Percentiles rank a stretch among this genome's conserved stretches.
Conservation (phyloP, 2,329 filamentous ascomycete species). For the Talaromyces atroroseus region DNA sequence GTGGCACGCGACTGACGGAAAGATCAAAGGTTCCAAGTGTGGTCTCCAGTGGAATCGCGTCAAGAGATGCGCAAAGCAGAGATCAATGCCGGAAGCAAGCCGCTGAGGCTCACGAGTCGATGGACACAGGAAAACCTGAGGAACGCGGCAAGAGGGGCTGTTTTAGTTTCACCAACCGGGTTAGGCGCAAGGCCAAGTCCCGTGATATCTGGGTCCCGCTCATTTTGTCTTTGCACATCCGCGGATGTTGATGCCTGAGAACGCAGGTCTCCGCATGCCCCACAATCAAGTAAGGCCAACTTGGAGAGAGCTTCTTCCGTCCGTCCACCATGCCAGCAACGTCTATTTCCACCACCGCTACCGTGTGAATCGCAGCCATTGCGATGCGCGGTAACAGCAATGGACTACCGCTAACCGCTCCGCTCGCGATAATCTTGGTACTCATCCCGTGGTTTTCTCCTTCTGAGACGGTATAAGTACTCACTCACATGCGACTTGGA, state of each 20-base stretch:
- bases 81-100: background rate
- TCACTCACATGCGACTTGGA: constrained; percentile 9
- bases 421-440: background rate
- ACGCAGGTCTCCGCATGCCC: too few relatives aligned
- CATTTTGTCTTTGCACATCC: too few relatives aligned
- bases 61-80: background rate
- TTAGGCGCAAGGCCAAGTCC: background rate
- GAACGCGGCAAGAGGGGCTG: constrained; percentile 11
- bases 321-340: background rate
- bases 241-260: too few relatives aligned
- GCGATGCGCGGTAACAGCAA: constrained; percentile 5
- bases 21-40: background rate
- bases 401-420: background rate
- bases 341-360: background rate
- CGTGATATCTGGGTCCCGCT: constrained; percentile 5
- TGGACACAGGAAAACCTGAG: background rate
- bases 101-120: constrained; percentile 5
- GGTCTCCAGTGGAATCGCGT: background rate
- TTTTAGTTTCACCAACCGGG: background rate
- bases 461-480: background rate
- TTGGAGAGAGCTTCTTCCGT: background rate
- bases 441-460: background rate
- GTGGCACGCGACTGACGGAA: background rate
- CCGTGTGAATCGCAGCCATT: background rate
- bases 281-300: too few relatives aligned